Percentiles rank a stretch among this genome's conserved stretches.
Conservation (phyloP, 441 rosid genomes). For the Euphorbia schlechtendalii region DNA sequence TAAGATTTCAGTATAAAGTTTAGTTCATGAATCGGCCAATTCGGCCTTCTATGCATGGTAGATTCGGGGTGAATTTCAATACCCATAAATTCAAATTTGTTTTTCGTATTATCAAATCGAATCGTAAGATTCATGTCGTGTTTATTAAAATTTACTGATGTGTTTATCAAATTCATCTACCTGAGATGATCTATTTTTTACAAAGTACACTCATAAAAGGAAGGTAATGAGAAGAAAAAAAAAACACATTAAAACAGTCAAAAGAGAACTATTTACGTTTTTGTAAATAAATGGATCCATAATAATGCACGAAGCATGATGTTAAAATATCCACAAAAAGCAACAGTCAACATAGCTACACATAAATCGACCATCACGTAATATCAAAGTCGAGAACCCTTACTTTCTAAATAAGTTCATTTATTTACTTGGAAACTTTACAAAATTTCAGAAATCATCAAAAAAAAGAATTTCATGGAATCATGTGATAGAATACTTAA, state of each 20-base stretch:
- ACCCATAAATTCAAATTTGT: no score
- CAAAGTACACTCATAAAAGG: not conserved
- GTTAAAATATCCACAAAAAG: no score
- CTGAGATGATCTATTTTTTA: not conserved
- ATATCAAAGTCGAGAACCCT: not conserved
- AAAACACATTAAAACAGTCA: not conserved
- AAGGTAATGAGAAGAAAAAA: not conserved
- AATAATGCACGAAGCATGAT: not conserved
- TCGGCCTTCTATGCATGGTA: no score
- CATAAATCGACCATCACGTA: not conserved
- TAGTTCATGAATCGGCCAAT: no score
- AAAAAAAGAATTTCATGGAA: not conserved
- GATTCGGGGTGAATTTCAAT: no score
- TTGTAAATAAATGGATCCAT: no score
- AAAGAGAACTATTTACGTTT: not conserved
- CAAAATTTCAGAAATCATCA: not conserved
- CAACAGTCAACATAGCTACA: not conserved
- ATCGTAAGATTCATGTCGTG: no score
- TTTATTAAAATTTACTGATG: no score
- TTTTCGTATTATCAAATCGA: no score
- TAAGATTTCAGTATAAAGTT: no score
- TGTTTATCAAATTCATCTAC: conserved; percentile 4
- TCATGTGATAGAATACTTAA: not conserved
- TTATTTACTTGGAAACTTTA: not conserved
- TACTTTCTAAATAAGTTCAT: not conserved